Conservation (phyloP, 192 early-diverging fungal species). For the Coemansia sp. region DNA sequence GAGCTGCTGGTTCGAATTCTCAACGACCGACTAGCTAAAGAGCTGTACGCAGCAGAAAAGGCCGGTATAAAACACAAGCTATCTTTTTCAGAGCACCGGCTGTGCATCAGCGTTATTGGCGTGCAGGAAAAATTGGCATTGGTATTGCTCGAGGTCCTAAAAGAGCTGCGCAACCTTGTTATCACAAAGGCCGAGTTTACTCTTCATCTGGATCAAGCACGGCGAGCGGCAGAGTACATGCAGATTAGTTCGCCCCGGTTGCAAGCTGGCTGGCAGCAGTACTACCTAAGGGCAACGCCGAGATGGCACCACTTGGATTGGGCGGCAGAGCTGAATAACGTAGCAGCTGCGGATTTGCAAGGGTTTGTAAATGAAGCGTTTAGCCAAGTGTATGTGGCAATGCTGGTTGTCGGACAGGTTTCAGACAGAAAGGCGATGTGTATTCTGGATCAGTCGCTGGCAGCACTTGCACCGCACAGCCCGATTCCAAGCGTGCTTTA, state of each 20-base stretch:
- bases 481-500: neutral
- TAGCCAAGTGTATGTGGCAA: neutral
- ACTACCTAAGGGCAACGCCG: constrained; percentile 1
- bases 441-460: neutral
- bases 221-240: neutral
- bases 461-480: neutral
- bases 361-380: neutral
- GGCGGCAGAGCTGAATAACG: neutral
- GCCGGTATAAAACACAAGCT: neutral
- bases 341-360: neutral
- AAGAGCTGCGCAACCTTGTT: neutral
- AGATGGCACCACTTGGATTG: constrained; percentile 7
- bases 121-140: neutral
- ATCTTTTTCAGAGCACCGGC: neutral
- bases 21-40: neutral
- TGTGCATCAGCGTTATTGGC: constrained; percentile 7
- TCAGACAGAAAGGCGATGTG: neutral
- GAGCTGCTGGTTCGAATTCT: neutral
- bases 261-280: constrained; percentile 9
- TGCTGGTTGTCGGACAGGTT: constrained; percentile 8
- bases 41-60: neutral
- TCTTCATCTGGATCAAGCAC: neutral
- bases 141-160: neutral
- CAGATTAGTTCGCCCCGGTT: neutral
- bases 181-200: neutral